Conservation (phyloP, 177 flowering plant species). For the Vitis hybrid region DNA sequence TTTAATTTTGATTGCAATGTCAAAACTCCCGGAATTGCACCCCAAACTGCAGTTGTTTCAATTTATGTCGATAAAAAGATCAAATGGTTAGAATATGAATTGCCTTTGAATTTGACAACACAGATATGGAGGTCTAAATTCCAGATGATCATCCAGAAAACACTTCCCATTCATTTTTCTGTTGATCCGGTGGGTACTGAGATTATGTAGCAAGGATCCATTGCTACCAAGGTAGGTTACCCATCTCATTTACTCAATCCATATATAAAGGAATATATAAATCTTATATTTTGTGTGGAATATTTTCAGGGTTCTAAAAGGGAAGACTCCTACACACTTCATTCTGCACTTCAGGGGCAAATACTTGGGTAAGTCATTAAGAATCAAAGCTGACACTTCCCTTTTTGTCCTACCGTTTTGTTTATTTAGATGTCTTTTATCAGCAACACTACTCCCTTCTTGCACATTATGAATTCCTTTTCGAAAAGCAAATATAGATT, state of each 20-base stretch:
- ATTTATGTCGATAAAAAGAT: not conserved
- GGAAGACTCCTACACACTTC: not conserved
- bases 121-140: conserved; percentile 81
- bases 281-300: conserved; percentile 1
- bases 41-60: not conserved
- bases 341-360: not conserved
- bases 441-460: not conserved
- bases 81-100: not conserved
- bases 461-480: conserved; percentile 1
- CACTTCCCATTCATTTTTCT: conserved; percentile 52
- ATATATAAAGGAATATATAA: not conserved
- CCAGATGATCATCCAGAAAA: conserved; percentile 40
- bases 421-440: not conserved
- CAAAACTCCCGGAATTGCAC: too few relatives aligned
- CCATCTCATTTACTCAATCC: not conserved
- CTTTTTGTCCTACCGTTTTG: not conserved
- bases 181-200: conserved; percentile 82
- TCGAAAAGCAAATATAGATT: not conserved
- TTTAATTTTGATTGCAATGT: too few relatives aligned
- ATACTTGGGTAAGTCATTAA: not conserved
- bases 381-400: not conserved
- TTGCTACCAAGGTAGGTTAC: conserved; percentile 9
- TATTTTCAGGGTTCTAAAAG: conserved; percentile 1
- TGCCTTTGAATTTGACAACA: conserved; percentile 8
- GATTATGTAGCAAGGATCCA: conserved; percentile 49